Conservation (phyloP, 2,329 filamentous ascomycete genomes). For the Fusarium nurragi region DNA sequence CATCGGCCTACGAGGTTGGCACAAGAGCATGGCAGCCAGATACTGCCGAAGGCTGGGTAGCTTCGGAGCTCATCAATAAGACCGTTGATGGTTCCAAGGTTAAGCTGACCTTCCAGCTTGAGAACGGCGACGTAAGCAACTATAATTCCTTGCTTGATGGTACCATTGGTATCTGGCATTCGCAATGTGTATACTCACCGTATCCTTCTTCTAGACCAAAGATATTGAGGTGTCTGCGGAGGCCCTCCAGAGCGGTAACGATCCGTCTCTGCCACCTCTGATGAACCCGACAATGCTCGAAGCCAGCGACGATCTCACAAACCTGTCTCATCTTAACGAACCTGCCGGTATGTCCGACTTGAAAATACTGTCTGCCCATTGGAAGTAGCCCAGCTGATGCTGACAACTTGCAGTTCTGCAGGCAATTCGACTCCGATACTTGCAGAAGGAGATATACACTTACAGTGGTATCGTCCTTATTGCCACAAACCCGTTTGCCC, state of each 20-base stretch:
- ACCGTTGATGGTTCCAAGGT: slow-evolving; percentile 85
- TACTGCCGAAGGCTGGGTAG: slow-evolving; percentile 93
- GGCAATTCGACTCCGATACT: slow-evolving; percentile 95
- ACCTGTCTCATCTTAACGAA: slow-evolving; percentile 97
- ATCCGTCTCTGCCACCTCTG: slow-evolving; percentile 83
- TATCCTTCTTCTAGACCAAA: slow-evolving; percentile 64
- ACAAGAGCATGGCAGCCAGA: slow-evolving; percentile 99
- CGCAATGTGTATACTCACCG: slow-evolving; percentile 16
- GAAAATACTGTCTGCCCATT: not conserved
- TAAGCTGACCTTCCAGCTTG: slow-evolving; percentile 85
- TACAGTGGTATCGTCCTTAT: slow-evolving; percentile 99
- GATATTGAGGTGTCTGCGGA: slow-evolving; percentile 79
- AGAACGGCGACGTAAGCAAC: slow-evolving; percentile 84
- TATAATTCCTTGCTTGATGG: not conserved
- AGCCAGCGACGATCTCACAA: slow-evolving; percentile 97
- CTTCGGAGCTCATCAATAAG: slow-evolving; percentile 92
- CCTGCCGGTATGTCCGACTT: slow-evolving; percentile 76
- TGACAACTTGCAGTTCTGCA: slow-evolving; percentile 76
- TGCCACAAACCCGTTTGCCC: slow-evolving; percentile 96
- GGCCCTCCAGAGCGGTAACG: slow-evolving; percentile 79
- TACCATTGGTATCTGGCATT: not conserved
- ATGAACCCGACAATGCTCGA: slow-evolving; percentile 99
- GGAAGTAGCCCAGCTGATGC: slow-evolving; percentile 36
- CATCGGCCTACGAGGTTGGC: slow-evolving; percentile 94
- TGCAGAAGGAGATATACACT: slow-evolving; percentile 99